Percentiles rank a stretch among this genome's conserved stretches.
phyloP scores from a whole-genome alignment of 805 yeast species.

The Yueomyces sinensis region DNA sequence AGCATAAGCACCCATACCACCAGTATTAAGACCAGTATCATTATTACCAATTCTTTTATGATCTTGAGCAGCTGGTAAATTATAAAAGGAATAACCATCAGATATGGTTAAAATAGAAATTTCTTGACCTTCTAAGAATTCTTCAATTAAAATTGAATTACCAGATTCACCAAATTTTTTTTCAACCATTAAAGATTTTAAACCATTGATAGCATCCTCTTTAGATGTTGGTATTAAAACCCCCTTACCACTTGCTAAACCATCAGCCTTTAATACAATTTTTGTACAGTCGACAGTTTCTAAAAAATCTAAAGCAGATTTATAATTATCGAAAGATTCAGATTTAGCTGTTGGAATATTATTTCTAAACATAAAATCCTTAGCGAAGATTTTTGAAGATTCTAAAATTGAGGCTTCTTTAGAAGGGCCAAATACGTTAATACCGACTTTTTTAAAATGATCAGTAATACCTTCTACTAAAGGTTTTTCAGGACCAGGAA shows the following conservation, averaged over 20 bases:
- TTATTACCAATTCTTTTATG: constrained; percentile 93
- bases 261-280: constrained; percentile 92
- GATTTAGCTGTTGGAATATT: constrained; percentile 90
- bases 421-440: constrained; percentile 96
- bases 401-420: constrained; percentile 86
- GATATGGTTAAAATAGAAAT: constrained; percentile 81
- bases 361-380: constrained; percentile 86
- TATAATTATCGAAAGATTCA: constrained; percentile 66
- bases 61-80: constrained; percentile 96
- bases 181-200: constrained; percentile 80
- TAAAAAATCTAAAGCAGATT: constrained; percentile 62
- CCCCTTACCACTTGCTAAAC: constrained; percentile 98
- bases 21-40: constrained; percentile 91
- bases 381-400: constrained; percentile 91
- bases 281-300: constrained; percentile 44
- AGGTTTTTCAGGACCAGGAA: constrained; percentile 99
- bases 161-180: constrained; percentile 90
- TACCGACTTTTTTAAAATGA: constrained; percentile 65
- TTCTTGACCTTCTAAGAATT: constrained; percentile 93
- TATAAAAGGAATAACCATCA: constrained; percentile 86
- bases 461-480: constrained; percentile 84
- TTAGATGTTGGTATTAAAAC: constrained; percentile 80
- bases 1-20: constrained; percentile 99
- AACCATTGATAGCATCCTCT: constrained; percentile 74
- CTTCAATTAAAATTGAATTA: constrained; percentile 89